phyloP scores from a whole-genome alignment of 2,329 filamentous ascomycete genomes.

The Curvularia spicifera region DNA sequence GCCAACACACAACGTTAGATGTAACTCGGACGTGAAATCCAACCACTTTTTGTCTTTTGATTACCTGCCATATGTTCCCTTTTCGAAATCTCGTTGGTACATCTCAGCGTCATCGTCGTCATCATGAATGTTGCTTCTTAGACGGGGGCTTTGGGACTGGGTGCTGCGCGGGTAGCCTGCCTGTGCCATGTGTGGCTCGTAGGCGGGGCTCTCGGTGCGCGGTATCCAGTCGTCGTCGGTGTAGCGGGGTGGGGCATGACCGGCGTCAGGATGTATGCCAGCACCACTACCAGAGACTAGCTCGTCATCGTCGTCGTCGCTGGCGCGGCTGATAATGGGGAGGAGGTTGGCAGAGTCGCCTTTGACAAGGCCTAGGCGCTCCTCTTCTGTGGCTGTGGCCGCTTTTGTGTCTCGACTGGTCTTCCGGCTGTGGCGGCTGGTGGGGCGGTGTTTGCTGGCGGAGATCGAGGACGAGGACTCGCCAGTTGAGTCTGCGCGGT shows the following conservation, averaged over 20 bases:
- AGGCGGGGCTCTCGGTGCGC: conserved; percentile 16
- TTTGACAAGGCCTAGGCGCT: conserved; percentile 80
- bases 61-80: not conserved
- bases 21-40: not conserved
- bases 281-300: not conserved
- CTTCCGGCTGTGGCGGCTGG: conserved; percentile 40
- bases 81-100: not conserved
- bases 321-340: conserved; percentile 34
- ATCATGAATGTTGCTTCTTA: not conserved
- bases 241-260: conserved; percentile 22
- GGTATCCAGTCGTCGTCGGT: conserved; percentile 21
- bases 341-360: conserved; percentile 61
- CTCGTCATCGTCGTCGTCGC: conserved; percentile 17
- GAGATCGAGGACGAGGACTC: conserved; percentile 19
- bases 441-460: conserved; percentile 23
- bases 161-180: not conserved
- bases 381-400: conserved; percentile 74
- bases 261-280: not conserved
- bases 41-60: not conserved
- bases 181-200: not conserved
- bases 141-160: not conserved
- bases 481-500: conserved; percentile 38
- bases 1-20: not conserved
- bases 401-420: conserved; percentile 43
- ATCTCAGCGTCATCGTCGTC: not conserved